Evolutionary conservation across 2,329 filamentous ascomycete genomes (phyloP).

Genomic region (Macrophomina pseudophaseolina): DNA sequence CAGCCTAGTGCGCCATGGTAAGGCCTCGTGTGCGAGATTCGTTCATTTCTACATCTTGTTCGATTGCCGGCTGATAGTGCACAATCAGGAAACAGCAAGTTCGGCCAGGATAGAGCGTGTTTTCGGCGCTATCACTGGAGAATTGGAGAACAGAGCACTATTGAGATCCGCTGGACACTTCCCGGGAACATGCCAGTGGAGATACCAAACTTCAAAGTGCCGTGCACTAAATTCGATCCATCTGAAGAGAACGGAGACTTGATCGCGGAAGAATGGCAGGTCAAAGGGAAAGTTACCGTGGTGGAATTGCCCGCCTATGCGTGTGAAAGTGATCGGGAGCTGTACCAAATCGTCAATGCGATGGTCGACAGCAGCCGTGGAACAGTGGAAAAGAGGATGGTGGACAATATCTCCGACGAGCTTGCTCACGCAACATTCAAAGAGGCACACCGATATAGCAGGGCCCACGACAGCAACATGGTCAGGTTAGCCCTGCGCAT

Average conservation of each 20-base stretch:
- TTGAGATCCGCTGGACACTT: neutral
- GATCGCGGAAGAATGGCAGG: neutral
- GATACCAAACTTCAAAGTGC: neutral
- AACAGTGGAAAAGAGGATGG: neutral
- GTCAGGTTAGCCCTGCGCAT: neutral
- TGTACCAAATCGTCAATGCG: neutral
- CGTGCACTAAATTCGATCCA: neutral
- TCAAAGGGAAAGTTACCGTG: neutral
- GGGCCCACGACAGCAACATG: neutral
- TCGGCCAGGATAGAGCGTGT: neutral
- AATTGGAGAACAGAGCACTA: neutral
- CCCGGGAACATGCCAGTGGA: neutral
- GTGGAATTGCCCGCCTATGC: neutral
- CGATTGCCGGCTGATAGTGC: neutral
- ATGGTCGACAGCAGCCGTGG: neutral
- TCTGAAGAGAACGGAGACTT: neutral
- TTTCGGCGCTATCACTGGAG: neutral
- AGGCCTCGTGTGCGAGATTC: neutral
- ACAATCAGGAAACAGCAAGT: neutral
- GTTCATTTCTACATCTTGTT: no score
- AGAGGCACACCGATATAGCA: neutral
- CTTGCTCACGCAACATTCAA: neutral
- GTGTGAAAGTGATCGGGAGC: neutral
- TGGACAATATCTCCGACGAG: neutral
- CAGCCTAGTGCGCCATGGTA: neutral